Conservation (phyloP, 257 asterid species). For the Solanum microdontum region DNA sequence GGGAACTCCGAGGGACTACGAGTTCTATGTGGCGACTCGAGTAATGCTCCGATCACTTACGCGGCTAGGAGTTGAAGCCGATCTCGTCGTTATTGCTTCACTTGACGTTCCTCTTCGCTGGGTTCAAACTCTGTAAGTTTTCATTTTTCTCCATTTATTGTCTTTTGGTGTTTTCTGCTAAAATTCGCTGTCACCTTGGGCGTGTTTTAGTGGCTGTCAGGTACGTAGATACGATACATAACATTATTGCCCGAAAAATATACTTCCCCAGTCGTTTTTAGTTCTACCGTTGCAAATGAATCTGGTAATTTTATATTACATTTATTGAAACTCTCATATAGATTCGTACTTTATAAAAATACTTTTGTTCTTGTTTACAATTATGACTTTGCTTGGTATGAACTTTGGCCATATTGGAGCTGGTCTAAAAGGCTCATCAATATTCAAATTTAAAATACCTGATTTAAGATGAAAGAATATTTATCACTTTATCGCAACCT, state of each 20-base stretch:
- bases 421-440: too few species aligned
- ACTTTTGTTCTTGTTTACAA: neutral
- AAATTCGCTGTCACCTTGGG: neutral
- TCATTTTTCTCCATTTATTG: too few species aligned
- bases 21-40: slow-evolving; percentile 79
- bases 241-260: neutral
- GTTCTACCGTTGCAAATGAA: neutral
- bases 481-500: too few species aligned
- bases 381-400: neutral
- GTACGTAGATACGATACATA: neutral
- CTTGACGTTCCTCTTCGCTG: slow-evolving; percentile 75
- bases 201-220: neutral
- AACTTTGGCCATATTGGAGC: neutral
- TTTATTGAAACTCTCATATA: neutral
- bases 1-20: slow-evolving; percentile 98
- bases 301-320: neutral
- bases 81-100: slow-evolving; percentile 94
- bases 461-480: accelerated
- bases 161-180: neutral
- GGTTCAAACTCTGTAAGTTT: slow-evolving; percentile 73
- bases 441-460: accelerated
- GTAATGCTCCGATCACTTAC: slow-evolving; percentile 75
- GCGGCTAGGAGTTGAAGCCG: slow-evolving; percentile 57
- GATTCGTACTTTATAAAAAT: neutral
- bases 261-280: neutral